Percentiles rank a stretch among this genome's conserved stretches.
These are phyloP conservation scores for Polytrichum commune DNA, from an alignment of 225 moss, liverwort and hornwort genomes.

Conservation along the genomic window DNA sequence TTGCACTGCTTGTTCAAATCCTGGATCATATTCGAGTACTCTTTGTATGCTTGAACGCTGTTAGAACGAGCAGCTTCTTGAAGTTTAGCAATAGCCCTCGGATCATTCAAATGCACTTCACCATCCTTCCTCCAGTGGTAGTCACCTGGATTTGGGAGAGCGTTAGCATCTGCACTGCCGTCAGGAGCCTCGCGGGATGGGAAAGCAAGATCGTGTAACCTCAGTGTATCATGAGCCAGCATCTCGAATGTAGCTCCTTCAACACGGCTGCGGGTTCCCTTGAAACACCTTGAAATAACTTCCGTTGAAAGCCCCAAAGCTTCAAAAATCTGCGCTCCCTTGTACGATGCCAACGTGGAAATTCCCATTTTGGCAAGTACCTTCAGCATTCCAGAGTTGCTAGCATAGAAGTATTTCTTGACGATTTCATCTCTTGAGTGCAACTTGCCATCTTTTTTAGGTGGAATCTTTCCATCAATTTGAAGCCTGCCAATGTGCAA, in stretches of 20 bases:
- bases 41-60: slow-evolving; percentile 51
- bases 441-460: slow-evolving; percentile 40
- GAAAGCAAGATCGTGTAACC: slow-evolving; percentile 56
- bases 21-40: slow-evolving; percentile 59
- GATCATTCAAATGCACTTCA: slow-evolving; percentile 75
- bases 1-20: slow-evolving; percentile 61
- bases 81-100: slow-evolving; percentile 67
- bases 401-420: slow-evolving; percentile 68
- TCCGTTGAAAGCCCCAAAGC: slow-evolving; percentile 73
- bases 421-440: slow-evolving; percentile 51
- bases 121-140: slow-evolving; percentile 75
- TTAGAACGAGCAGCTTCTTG: slow-evolving; percentile 77
- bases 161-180: slow-evolving; percentile 74
- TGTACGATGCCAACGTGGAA: slow-evolving; percentile 74
- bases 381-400: slow-evolving; percentile 76
- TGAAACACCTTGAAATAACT: slow-evolving; percentile 69
- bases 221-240: slow-evolving; percentile 51
- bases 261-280: slow-evolving; percentile 67
- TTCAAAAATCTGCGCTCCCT: slow-evolving; percentile 83
- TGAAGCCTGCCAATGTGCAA: slow-evolving; percentile 32
- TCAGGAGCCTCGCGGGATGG: slow-evolving; percentile 39
- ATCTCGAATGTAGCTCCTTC: slow-evolving; percentile 81
- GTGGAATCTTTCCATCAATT: slow-evolving; percentile 69
- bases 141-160: slow-evolving; percentile 70
- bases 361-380: slow-evolving; percentile 90